Evolutionary conservation across 2,329 filamentous ascomycete genomes (phyloP).

Genomic region (Neonectria sp.): DNA sequence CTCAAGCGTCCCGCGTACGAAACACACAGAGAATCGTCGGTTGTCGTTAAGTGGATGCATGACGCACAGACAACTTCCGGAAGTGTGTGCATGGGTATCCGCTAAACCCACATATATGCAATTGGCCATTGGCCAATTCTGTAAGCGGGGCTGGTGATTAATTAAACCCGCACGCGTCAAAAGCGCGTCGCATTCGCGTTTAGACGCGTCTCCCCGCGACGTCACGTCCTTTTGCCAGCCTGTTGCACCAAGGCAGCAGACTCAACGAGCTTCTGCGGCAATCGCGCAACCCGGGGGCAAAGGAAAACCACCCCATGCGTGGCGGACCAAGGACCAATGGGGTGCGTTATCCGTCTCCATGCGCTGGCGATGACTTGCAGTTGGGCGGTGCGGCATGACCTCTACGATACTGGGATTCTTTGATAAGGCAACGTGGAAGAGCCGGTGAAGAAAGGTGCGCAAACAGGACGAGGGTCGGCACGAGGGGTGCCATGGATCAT

Average conservation of each 20-base stretch:
- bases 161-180: conserved; percentile 27
- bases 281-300: conserved; percentile 16
- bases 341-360: conserved; percentile 10
- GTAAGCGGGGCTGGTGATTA: conserved; percentile 8
- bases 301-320: not conserved
- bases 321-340: conserved; percentile 15
- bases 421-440: conserved; percentile 16
- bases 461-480: not conserved
- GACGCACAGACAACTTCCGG: conserved; percentile 42
- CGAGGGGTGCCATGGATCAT: not conserved
- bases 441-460: conserved; percentile 1
- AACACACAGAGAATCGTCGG: conserved; percentile 8
- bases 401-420: conserved; percentile 2
- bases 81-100: conserved; percentile 45
- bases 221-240: conserved; percentile 11
- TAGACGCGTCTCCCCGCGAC: conserved; percentile 29
- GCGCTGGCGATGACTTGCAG: conserved; percentile 31
- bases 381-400: conserved; percentile 19
- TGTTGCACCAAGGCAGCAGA: not conserved
- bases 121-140: conserved; percentile 37
- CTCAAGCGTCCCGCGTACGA: not conserved
- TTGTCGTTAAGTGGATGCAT: conserved; percentile 32
- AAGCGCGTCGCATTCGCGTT: conserved; percentile 20
- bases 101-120: conserved; percentile 19
- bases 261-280: conserved; percentile 19